Conservation (phyloP, 352 stramenopile species). For the Phytophthora cajani region DNA sequence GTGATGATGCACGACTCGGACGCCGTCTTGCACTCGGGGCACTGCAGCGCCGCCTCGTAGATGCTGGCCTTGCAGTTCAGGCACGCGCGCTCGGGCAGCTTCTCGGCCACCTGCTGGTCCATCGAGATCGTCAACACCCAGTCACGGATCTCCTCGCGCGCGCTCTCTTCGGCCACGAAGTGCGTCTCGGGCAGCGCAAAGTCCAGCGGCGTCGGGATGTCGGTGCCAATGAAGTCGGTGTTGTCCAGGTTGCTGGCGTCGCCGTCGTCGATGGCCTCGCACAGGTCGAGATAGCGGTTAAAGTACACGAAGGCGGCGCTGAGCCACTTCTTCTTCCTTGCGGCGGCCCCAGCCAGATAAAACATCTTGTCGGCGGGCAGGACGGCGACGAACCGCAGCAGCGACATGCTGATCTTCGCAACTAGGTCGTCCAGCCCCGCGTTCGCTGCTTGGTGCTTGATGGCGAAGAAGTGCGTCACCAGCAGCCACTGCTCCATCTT, state of each 20-base stretch:
- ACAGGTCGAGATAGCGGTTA: conserved; percentile 95
- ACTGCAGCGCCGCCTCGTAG: conserved; percentile 87
- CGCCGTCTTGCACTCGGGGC: conserved; percentile 76
- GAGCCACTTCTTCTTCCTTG: conserved; percentile 88
- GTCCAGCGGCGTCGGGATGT: conserved; percentile 88
- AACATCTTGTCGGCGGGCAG: conserved; percentile 96
- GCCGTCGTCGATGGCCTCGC: conserved; percentile 94
- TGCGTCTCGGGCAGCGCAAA: conserved; percentile 79
- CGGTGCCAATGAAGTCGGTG: conserved; percentile 93
- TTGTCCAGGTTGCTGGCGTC: conserved; percentile 91
- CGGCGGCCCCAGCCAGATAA: conserved; percentile 85
- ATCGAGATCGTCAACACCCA: conserved; percentile 96
- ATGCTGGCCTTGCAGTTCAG: conserved; percentile 81
- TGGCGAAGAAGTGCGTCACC: conserved; percentile 78
- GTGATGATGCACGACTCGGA: conserved; percentile 92
- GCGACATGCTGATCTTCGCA: conserved; percentile 84
- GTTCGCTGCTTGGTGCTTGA: conserved; percentile 69
- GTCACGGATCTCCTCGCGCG: conserved; percentile 93
- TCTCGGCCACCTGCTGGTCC: conserved; percentile 94
- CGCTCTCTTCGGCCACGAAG: conserved; percentile 82
- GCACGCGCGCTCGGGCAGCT: conserved; percentile 81
- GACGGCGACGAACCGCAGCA: conserved; percentile 90
- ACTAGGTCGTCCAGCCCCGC: conserved; percentile 72
- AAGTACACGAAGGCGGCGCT: conserved; percentile 95
- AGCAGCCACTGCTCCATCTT: conserved; percentile 86